A percentile compares a stretch with the other conserved stretches of the same genome.
phyloP scores from a whole-genome alignment of 164 flowering plant genomes.

The Dillenia turbinata region DNA sequence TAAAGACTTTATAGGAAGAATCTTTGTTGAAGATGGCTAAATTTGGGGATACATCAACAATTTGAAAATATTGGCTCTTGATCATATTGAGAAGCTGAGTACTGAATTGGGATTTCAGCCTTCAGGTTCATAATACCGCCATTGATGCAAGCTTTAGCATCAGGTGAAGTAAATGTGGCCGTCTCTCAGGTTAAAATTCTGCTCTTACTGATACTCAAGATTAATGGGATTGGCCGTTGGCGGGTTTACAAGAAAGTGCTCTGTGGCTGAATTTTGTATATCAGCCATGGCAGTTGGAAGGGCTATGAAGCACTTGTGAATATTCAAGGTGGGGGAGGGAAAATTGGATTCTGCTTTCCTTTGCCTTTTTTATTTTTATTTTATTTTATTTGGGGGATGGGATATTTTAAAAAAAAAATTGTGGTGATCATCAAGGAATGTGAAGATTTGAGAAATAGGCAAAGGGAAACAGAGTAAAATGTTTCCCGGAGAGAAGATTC shows the following conservation, averaged over 20 bases:
- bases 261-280: slow-evolving; percentile 42
- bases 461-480: neutral
- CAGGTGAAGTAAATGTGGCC: too few relatives aligned
- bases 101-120: too few relatives aligned
- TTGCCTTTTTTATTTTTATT: slow-evolving; percentile 15
- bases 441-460: slow-evolving; percentile 16
- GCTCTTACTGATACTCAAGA: too few relatives aligned
- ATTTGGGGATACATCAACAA: slow-evolving; percentile 18
- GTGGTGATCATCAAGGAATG: slow-evolving; percentile 15
- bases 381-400: neutral
- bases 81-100: too few relatives aligned
- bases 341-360: slow-evolving; percentile 19
- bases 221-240: too few relatives aligned
- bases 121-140: too few relatives aligned
- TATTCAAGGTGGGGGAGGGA: slow-evolving; percentile 13
- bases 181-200: too few relatives aligned
- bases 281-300: slow-evolving; percentile 22
- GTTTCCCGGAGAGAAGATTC: slow-evolving; percentile 6
- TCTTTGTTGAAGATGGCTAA: slow-evolving; percentile 68
- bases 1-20: slow-evolving; percentile 63
- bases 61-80: too few relatives aligned
- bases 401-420: too few relatives aligned
- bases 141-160: too few relatives aligned
- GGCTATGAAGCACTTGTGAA: slow-evolving; percentile 17
- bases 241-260: too few relatives aligned